Base-by-base conservation (phyloP, 1,139 yeast genomes). In the Yamadazyma dushanensis region DNA sequence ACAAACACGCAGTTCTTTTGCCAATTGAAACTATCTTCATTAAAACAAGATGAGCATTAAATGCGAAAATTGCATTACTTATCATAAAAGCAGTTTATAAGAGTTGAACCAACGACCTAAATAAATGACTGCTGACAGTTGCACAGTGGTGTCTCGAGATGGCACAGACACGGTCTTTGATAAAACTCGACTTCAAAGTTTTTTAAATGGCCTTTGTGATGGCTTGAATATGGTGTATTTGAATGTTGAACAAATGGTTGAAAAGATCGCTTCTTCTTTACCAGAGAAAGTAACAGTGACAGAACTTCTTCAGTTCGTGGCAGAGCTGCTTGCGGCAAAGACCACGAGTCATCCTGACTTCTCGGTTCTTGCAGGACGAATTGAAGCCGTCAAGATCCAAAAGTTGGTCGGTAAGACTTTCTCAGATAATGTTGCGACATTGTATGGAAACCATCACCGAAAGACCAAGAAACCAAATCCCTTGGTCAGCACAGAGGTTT, bases 291-390 rank as follows among this genome's bases (percentile, higher is more conserved):
- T 73, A 8, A 44, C 59, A 1, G 38, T 53, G 3, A 42, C 54
- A n/a, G 63, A 72, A 30, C 54, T 75, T 14, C 49, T 59, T 29
- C 66, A 62, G 10, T 56, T 69, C 27, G 53, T 63, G 2, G 63
- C 76, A 2, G 81, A 76, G 46, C 57, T 61, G 5, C 46, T 69
- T 21, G 81, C 80, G 1, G 57, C 74, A 2, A 54, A 66, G 45
- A 64, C 70, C 1, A 66, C 72, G 2, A 50, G 51, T 28, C 76
- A 75, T 46, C 76, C 76, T 4, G 75, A 73, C 40, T 70, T 66
- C 44, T 57, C 79, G 1, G 35, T 57, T 4, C 51, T 76, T 30
- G 81, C 80, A 0, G 77, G 80, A 0, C 54, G 78, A 39, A 53
- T 76, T 1, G 66, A 66, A 32, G 64, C 66, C 1, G 37, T 44